These are phyloP conservation scores for Cystofilobasidium macerans DNA, from an alignment of 768 basidiomycete species.

Conservation along the genomic window DNA sequence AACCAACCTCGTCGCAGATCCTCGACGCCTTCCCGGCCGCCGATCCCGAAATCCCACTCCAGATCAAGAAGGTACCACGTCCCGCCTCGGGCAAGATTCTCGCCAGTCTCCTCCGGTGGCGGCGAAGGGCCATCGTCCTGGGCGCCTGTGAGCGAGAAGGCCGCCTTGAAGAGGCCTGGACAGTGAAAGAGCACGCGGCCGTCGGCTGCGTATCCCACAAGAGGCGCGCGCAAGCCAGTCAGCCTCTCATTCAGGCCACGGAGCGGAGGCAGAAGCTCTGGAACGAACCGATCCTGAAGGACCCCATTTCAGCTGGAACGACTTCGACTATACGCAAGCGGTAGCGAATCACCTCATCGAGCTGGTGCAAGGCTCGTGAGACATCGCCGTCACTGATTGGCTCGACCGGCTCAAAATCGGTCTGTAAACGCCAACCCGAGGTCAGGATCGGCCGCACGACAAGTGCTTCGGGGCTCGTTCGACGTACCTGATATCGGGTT, in stretches of 20 bases:
- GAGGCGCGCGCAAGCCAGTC: not conserved
- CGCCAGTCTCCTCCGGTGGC: constrained; percentile 8
- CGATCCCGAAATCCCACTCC: constrained; percentile 60
- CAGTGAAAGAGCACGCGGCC: constrained; percentile 71
- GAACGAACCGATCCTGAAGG: constrained; percentile 10
- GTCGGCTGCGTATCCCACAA: constrained; percentile 43
- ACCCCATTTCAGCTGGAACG: constrained; percentile 22
- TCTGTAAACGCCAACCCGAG: not conserved
- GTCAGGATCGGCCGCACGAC: not conserved
- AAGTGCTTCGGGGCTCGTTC: not conserved
- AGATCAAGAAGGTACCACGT: constrained; percentile 49
- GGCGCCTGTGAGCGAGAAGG: constrained; percentile 59
- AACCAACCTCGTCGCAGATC: constrained; percentile 25
- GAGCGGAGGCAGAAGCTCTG: not conserved
- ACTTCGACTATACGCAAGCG: constrained; percentile 24
- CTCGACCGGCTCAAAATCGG: constrained; percentile 16
- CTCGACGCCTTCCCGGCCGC: constrained; percentile 32
- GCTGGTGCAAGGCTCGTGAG: constrained; percentile 2
- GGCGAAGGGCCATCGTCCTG: constrained; percentile 3
- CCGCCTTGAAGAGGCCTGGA: constrained; percentile 59
- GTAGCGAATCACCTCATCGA: constrained; percentile 20
- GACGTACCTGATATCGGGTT: constrained; percentile 33
- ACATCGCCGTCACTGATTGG: constrained; percentile 4
- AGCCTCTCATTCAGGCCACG: not conserved
- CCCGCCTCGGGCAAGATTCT: constrained; percentile 44